phyloP scores from a whole-genome alignment of 2,329 filamentous ascomycete genomes.

The Orbilia quercus region DNA sequence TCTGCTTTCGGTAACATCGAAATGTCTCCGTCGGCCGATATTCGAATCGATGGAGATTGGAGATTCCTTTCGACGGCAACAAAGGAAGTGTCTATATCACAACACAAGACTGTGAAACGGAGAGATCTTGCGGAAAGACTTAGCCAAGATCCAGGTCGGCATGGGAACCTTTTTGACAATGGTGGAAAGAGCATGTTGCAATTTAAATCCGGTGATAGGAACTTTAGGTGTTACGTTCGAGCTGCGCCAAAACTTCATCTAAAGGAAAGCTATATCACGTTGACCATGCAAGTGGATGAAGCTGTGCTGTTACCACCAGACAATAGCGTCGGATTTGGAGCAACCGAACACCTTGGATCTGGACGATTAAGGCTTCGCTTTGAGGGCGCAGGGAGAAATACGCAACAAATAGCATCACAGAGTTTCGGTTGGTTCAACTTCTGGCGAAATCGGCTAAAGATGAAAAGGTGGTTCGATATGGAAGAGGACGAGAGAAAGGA shows the following conservation, averaged over 20 bases:
- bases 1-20: slow-evolving; percentile 47
- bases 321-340: slow-evolving; percentile 4
- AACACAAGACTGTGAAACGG: slow-evolving; percentile 34
- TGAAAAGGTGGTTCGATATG: slow-evolving; percentile 49
- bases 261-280: slow-evolving; percentile 33
- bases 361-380: slow-evolving; percentile 40
- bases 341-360: slow-evolving; percentile 40
- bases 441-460: slow-evolving; percentile 48
- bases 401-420: slow-evolving; percentile 26
- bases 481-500: slow-evolving; percentile 51
- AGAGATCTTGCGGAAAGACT: slow-evolving; percentile 36
- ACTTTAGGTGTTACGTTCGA: slow-evolving; percentile 44
- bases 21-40: slow-evolving; percentile 45
- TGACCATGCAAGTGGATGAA: slow-evolving; percentile 51
- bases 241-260: slow-evolving; percentile 38
- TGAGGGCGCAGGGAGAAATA: slow-evolving; percentile 25
- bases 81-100: slow-evolving; percentile 48
- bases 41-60: slow-evolving; percentile 50
- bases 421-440: slow-evolving; percentile 53
- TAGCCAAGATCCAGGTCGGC: slow-evolving; percentile 33
- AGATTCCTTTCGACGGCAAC: slow-evolving; percentile 35
- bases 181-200: slow-evolving; percentile 47
- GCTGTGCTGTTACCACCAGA: slow-evolving; percentile 38
- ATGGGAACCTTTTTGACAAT: slow-evolving; percentile 31
- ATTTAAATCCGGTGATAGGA: slow-evolving; percentile 41